phyloP scores from a whole-genome alignment of 352 stramenopile species.

The Phytopythium kandeliae region DNA sequence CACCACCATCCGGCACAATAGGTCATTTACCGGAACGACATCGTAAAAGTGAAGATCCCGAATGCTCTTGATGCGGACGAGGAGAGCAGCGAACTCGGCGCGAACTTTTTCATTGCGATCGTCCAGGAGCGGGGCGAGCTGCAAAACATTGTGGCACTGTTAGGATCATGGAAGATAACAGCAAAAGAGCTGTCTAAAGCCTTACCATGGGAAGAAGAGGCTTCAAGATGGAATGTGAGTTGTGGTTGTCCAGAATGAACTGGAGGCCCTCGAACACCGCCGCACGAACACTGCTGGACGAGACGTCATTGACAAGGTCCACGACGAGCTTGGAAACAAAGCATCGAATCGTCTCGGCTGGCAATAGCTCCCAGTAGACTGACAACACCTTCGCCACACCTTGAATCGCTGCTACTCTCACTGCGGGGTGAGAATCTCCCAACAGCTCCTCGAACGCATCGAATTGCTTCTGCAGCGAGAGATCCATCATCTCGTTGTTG shows the following conservation, averaged over 20 bases:
- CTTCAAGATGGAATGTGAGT: conserved; percentile 81
- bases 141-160: neutral
- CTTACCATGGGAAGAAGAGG: conserved; percentile 76
- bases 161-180: too few relatives aligned
- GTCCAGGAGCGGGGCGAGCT: conserved; percentile 79
- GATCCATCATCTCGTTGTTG: conserved; percentile 71
- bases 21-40: conserved; percentile 69
- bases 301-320: conserved; percentile 77
- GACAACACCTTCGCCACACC: conserved; percentile 78
- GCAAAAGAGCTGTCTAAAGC: too few relatives aligned
- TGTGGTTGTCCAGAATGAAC: conserved; percentile 86
- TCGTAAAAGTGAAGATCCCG: conserved; percentile 86
- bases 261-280: conserved; percentile 81
- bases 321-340: conserved; percentile 80
- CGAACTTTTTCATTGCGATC: conserved; percentile 81
- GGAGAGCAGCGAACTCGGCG: conserved; percentile 64
- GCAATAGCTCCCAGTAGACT: conserved; percentile 82
- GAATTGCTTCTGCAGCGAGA: conserved; percentile 78
- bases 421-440: conserved; percentile 60
- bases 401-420: conserved; percentile 76
- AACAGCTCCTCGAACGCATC: conserved; percentile 77
- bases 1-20: conserved; percentile 67
- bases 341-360: conserved; percentile 71
- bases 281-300: conserved; percentile 67
- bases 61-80: conserved; percentile 87